Conservation (phyloP, 23 red algal genomes). For the Gracilariopsis chorda region DNA sequence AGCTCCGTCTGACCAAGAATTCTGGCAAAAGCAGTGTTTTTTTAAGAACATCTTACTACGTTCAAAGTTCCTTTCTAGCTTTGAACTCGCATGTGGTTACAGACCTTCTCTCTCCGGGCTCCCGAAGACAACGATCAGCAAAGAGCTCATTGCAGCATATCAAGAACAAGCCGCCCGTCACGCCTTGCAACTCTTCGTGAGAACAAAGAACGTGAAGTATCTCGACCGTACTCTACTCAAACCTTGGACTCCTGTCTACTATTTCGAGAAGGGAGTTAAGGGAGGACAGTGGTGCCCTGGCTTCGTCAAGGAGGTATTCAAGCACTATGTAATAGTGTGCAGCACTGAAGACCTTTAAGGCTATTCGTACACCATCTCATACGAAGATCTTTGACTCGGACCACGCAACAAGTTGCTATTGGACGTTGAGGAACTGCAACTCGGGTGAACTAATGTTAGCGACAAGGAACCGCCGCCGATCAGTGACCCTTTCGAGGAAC, state of each 20-base stretch:
- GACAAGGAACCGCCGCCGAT: neutral
- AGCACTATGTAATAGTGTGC: neutral
- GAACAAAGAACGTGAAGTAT: neutral
- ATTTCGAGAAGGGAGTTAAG: neutral
- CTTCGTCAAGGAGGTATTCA: neutral
- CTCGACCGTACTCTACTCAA: neutral
- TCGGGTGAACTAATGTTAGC: neutral
- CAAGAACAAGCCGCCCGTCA: neutral
- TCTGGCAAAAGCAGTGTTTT: neutral
- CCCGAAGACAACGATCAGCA: neutral
- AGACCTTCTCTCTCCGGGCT: neutral
- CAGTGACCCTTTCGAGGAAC: neutral
- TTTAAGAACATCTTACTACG: neutral
- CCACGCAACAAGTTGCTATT: neutral
- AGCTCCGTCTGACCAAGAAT: neutral
- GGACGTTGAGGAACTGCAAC: neutral
- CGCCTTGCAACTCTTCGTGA: neutral
- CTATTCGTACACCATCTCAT: neutral
- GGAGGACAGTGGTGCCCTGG: neutral
- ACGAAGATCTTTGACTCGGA: neutral
- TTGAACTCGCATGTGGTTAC: slow-evolving; percentile 19
- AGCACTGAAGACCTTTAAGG: neutral
- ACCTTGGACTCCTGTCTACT: neutral
- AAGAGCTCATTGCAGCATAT: neutral
- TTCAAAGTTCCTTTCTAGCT: neutral